These are phyloP conservation scores for Eucalyptus paniculata DNA, from an alignment of 345 rosid species.

Conservation along the genomic window DNA sequence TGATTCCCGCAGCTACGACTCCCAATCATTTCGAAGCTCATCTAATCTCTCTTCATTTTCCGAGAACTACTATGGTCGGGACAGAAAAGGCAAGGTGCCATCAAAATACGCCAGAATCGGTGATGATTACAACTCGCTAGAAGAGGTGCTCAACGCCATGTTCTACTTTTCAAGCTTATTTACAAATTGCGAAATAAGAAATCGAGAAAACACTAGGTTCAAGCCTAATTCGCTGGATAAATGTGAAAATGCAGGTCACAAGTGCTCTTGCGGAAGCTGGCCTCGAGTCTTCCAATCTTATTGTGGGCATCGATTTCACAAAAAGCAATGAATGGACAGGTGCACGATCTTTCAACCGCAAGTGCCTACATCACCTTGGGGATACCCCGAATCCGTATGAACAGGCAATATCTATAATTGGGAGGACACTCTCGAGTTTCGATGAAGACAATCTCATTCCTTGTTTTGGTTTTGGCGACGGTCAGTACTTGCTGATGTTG, in stretches of 20 bases:
- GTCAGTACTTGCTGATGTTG: constrained; percentile 1
- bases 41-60: not conserved
- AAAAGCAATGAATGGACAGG: constrained; percentile 81
- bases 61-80: not conserved
- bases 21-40: not conserved
- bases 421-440: constrained; percentile 34
- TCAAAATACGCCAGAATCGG: constrained; percentile 10
- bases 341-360: constrained; percentile 21
- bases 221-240: not conserved
- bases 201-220: not conserved
- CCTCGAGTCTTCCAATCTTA: constrained; percentile 70
- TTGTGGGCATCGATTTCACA: constrained; percentile 61
- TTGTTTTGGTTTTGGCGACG: constrained; percentile 46
- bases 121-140: constrained; percentile 22
- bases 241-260: constrained; percentile 31
- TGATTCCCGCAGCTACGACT: not conserved
- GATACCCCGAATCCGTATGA: constrained; percentile 30
- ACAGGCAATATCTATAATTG: constrained; percentile 40
- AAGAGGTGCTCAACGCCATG: constrained; percentile 3
- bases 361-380: constrained; percentile 29
- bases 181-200: not conserved
- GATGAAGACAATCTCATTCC: constrained; percentile 46
- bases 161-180: not conserved
- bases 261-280: constrained; percentile 58
- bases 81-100: constrained; percentile 1